Base-by-base conservation (phyloP, 148 eudicot species). In the Silene uniflora region DNA sequence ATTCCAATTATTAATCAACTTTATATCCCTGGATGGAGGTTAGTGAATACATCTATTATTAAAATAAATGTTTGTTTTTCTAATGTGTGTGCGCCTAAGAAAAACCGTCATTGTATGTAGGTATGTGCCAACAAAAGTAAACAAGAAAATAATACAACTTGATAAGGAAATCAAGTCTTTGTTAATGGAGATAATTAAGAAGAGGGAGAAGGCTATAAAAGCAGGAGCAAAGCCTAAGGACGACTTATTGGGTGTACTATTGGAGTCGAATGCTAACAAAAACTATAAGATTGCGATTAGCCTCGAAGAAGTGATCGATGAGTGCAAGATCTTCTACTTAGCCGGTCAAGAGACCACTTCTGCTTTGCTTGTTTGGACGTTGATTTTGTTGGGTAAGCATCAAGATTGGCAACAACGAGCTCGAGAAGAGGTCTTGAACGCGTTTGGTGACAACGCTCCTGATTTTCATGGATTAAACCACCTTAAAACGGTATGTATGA, bases 11-110 rank as follows among this genome's bases (percentile, higher is more conserved):
- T 73, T 0, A 71, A 68, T 65, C 19, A 81, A 1, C 56, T 79
- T 0, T 77, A 82, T 56, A 71, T 85, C 14, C 87, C 87, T 17
- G 84, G 77, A 35, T 81, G 54, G 82, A 84, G 84, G 86, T 84
- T 59, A 56, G 0, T n/a, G 9, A 27, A 27, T 5, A 5, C 49
- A 3, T 6, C 49, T 0, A 21, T 18, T 60, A 52, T 52, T 10
- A 52, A 2, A 27, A 27, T 2, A 27, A 1, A 1, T 1, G 29
- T 27, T n/a, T n/a, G n/a, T n/a, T 27, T 27, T 27, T 27, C 1
- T 27, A 27, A 27, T 2, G 29, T 27, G 29, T 27, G 29, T 2
- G n/a, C n/a, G n/a, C 29, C 29, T 1, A 27, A 27, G 29, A n/a
- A 16, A 61, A 12, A 6, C 29, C 21, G 13, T 6, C 11, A 22